These are phyloP conservation scores for Porphyrellus cyaneotinctus DNA, from an alignment of 768 basidiomycete species.

Conservation along the genomic window DNA sequence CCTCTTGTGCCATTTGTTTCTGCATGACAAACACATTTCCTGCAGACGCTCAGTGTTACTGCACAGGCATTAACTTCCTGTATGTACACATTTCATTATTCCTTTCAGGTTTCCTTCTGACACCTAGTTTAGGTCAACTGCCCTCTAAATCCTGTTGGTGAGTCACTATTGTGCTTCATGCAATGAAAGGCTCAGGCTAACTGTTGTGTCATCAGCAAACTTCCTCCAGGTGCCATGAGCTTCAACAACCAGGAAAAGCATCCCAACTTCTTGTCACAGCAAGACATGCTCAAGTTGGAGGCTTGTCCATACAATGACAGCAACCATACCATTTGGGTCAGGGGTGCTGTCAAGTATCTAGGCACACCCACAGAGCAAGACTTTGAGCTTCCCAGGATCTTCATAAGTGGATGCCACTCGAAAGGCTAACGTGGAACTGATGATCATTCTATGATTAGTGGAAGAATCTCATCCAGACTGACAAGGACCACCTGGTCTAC, in stretches of 20 bases:
- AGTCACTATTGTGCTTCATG: neutral
- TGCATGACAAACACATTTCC: neutral
- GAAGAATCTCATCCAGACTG: constrained; percentile 31
- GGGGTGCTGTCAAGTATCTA: constrained; percentile 38
- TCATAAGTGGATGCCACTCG: constrained; percentile 13
- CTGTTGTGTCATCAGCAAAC: neutral
- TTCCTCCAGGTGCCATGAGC: neutral
- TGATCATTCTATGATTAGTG: constrained; percentile 16
- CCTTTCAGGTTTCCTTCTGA: neutral
- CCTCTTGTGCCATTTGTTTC: neutral
- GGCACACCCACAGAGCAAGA: constrained; percentile 36
- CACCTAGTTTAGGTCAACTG: neutral
- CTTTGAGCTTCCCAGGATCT: constrained; percentile 38
- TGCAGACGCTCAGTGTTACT: neutral
- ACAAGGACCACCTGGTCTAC: constrained; percentile 35
- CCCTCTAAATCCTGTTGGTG: neutral
- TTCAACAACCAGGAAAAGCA: neutral
- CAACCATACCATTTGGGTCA: constrained; percentile 38
- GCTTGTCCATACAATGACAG: constrained; percentile 33
- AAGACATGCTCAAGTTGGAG: neutral
- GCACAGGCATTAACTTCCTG: neutral
- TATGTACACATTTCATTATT: neutral
- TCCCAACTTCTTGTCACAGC: neutral
- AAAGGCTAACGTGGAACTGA: neutral
- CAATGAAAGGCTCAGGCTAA: neutral